phyloP scores from a whole-genome alignment of 148 eudicot species.

The Cornus florida region DNA sequence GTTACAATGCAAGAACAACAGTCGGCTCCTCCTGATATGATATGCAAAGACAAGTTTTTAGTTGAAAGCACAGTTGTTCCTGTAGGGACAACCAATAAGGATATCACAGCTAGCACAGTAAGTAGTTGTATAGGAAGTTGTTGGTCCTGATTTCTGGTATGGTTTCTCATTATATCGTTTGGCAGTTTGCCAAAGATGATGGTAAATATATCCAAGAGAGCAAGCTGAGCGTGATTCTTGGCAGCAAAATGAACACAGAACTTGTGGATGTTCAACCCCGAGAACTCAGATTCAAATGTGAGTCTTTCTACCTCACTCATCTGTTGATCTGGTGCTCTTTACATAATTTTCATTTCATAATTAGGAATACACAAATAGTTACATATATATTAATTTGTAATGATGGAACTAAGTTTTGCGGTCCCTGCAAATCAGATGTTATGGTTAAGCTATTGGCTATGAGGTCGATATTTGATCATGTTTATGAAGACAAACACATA shows the following conservation, averaged over 20 bases:
- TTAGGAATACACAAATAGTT: background rate
- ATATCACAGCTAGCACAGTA: constrained; percentile 75
- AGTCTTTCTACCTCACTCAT: constrained; percentile 18
- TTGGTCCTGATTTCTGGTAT: background rate
- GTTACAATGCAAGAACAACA: constrained; percentile 89
- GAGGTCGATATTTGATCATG: no score
- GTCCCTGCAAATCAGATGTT: background rate
- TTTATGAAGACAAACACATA: no score
- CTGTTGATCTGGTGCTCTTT: background rate
- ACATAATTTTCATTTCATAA: background rate
- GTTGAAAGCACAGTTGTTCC: constrained; percentile 81
- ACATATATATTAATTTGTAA: background rate
- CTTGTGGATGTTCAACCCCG: constrained; percentile 63
- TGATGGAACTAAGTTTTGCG: background rate
- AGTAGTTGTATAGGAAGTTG: background rate
- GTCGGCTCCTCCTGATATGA: constrained; percentile 60
- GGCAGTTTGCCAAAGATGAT: constrained; percentile 58
- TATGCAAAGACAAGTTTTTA: constrained; percentile 94
- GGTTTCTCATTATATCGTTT: constrained; percentile 18
- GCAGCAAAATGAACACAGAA: constrained; percentile 42
- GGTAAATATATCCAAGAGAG: constrained; percentile 65
- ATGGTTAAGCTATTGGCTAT: background rate
- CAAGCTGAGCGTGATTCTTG: constrained; percentile 75
- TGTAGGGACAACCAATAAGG: constrained; percentile 65
- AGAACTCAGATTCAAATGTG: constrained; percentile 52